These are phyloP conservation scores for Solanum phureja DNA, from an alignment of 257 asterid species.

Conservation along the genomic window DNA sequence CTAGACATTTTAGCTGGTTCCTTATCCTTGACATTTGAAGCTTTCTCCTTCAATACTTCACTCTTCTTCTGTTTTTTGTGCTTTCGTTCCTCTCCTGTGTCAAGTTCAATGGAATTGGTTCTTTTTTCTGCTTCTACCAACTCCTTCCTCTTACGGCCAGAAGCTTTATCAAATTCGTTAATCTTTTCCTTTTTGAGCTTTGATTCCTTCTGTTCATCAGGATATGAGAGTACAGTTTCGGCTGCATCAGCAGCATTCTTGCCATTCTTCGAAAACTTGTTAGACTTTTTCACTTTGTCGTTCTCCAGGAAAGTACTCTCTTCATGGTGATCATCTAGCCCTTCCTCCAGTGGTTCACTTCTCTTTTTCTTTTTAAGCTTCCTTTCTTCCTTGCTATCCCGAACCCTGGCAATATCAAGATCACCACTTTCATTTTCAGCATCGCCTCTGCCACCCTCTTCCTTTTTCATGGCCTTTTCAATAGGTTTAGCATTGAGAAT, in stretches of 20 bases:
- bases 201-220: slow-evolving; percentile 15
- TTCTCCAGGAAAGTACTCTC: slow-evolving; percentile 17
- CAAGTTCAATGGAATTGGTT: not conserved
- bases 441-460: slow-evolving; percentile 11
- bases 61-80: slow-evolving; percentile 27
- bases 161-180: slow-evolving; percentile 10
- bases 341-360: slow-evolving; percentile 15
- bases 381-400: slow-evolving; percentile 10
- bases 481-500: slow-evolving; percentile 55
- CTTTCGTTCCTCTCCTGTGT: slow-evolving; percentile 20
- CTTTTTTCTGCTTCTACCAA: not conserved
- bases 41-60: slow-evolving; percentile 3
- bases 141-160: slow-evolving; percentile 10
- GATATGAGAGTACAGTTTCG: not conserved
- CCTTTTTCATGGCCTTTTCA: slow-evolving; percentile 32
- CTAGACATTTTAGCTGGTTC: slow-evolving; percentile 23
- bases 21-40: slow-evolving; percentile 4
- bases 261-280: slow-evolving; percentile 8
- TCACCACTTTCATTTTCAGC: slow-evolving; percentile 12
- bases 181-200: slow-evolving; percentile 34
- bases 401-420: slow-evolving; percentile 6
- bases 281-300: slow-evolving; percentile 22
- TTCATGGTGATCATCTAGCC: not conserved
- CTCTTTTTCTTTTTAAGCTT: slow-evolving; percentile 15
- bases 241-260: not conserved